phyloP scores from a whole-genome alignment of 2,329 filamentous ascomycete genomes.

The Phoma sp. region DNA sequence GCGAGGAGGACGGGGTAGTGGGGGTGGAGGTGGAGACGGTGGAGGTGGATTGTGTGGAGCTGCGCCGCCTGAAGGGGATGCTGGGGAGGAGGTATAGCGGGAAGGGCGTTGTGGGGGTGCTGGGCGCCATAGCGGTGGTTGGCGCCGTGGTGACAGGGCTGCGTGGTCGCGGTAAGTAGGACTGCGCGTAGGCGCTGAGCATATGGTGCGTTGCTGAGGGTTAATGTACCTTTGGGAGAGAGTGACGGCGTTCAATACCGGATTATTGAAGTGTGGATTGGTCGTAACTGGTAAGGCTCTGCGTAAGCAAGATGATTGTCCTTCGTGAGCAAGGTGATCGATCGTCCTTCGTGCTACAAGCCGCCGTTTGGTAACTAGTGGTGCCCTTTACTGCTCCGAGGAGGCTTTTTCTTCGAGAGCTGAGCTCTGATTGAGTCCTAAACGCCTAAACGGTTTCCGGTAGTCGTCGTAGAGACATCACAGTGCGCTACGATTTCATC shows the following conservation, averaged over 20 bases:
- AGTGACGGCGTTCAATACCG: background rate
- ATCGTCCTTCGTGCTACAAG: no score
- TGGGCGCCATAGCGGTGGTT: slow-evolving; percentile 1
- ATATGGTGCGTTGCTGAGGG: background rate
- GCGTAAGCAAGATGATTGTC: slow-evolving; percentile 1
- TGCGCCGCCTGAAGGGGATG: slow-evolving; percentile 49
- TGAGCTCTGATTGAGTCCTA: background rate
- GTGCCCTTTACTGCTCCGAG: background rate
- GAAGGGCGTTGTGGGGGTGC: slow-evolving; percentile 47
- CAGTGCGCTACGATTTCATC: background rate
- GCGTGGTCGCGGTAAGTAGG: background rate
- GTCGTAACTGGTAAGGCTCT: slow-evolving; percentile 1
- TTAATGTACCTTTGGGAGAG: background rate
- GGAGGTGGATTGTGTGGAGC: slow-evolving; percentile 46
- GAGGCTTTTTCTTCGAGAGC: background rate
- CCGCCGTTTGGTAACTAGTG: no score
- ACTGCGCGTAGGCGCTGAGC: background rate
- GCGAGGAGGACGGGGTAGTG: slow-evolving; percentile 20
- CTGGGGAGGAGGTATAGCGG: slow-evolving; percentile 48
- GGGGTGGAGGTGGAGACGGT: slow-evolving; percentile 25
- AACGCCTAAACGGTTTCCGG: background rate
- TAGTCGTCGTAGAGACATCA: slow-evolving; percentile 10
- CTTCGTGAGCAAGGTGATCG: slow-evolving; percentile 1
- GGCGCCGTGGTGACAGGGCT: background rate
- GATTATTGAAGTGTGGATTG: background rate